These are phyloP conservation scores for Ilyonectria mors-panacis DNA, from an alignment of 2,329 filamentous ascomycete species.

Conservation along the genomic window DNA sequence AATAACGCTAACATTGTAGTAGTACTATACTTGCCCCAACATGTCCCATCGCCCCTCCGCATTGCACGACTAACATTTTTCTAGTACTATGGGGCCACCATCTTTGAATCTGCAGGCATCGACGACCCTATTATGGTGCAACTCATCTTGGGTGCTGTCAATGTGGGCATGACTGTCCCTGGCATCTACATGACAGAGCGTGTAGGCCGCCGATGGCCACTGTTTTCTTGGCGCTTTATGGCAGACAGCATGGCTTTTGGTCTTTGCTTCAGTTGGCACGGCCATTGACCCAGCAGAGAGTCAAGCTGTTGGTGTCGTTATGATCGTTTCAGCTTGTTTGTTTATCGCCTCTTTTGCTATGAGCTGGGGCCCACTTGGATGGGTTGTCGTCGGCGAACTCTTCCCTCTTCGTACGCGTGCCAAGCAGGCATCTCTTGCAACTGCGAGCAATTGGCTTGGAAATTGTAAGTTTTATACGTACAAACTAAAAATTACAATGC, in stretches of 20 bases:
- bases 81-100: constrained; percentile 72
- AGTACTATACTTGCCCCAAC: constrained; percentile 61
- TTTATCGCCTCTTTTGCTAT: constrained; percentile 79
- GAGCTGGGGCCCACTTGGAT: constrained; percentile 78
- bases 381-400: constrained; percentile 76
- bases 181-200: constrained; percentile 79
- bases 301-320: constrained; percentile 70
- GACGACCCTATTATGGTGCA: constrained; percentile 75
- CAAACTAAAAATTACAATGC: background rate
- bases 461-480: constrained; percentile 59
- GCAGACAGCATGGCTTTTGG: constrained; percentile 75
- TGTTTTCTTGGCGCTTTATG: constrained; percentile 77
- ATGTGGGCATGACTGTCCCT: constrained; percentile 75
- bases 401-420: constrained; percentile 71
- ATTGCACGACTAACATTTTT: constrained; percentile 7
- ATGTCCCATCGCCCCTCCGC: accelerated
- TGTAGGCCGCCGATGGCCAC: constrained; percentile 75
- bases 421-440: constrained; percentile 67
- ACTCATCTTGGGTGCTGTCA: constrained; percentile 77
- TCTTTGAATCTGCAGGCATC: constrained; percentile 77
- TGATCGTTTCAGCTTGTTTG: constrained; percentile 80
- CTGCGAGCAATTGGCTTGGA: constrained; percentile 69
- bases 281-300: constrained; percentile 58
- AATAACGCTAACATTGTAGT: too few species aligned
- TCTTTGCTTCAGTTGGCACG: constrained; percentile 73